A percentile compares a stretch with the other conserved stretches of the same genome.
Evolutionary conservation across 257 asterid genomes (phyloP).

Genomic region (Forsythia viridissima): DNA sequence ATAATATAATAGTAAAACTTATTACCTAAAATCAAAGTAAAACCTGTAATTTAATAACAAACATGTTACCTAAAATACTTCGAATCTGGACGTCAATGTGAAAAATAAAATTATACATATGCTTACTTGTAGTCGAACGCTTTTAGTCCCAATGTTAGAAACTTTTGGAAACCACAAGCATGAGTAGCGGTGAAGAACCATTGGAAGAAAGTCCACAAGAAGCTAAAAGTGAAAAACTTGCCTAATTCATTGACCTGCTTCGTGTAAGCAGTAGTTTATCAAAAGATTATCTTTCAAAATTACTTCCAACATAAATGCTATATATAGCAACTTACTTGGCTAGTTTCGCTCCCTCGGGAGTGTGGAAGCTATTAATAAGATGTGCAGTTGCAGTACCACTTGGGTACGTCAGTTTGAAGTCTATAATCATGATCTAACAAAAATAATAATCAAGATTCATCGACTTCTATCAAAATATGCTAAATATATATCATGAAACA

Average conservation of each 20-base stretch:
- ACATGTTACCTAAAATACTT: too few species aligned
- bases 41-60: conserved; percentile 31
- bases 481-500: too few species aligned
- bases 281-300: background rate
- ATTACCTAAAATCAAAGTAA: conserved; percentile 35
- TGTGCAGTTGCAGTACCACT: conserved; percentile 56
- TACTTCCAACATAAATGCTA: background rate
- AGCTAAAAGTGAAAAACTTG: conserved; percentile 46
- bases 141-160: conserved; percentile 45
- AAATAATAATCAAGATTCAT: background rate
- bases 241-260: conserved; percentile 38
- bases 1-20: too few species aligned
- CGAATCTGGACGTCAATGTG: too few species aligned
- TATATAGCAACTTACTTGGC: conserved; percentile 35
- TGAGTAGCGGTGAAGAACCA: conserved; percentile 51
- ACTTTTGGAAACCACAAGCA: conserved; percentile 38
- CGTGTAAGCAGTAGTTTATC: conserved; percentile 21
- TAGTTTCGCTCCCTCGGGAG: conserved; percentile 4
- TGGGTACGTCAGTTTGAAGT: conserved; percentile 46
- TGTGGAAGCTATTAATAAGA: conserved; percentile 50
- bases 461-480: too few species aligned
- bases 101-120: background rate
- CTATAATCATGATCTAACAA: conserved; percentile 46
- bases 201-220: conserved; percentile 55
- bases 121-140: conserved; percentile 37